These are phyloP conservation scores for Tuber microsphaerosporum DNA, from an alignment of 495 filamentous ascomycete species.

Conservation along the genomic window DNA sequence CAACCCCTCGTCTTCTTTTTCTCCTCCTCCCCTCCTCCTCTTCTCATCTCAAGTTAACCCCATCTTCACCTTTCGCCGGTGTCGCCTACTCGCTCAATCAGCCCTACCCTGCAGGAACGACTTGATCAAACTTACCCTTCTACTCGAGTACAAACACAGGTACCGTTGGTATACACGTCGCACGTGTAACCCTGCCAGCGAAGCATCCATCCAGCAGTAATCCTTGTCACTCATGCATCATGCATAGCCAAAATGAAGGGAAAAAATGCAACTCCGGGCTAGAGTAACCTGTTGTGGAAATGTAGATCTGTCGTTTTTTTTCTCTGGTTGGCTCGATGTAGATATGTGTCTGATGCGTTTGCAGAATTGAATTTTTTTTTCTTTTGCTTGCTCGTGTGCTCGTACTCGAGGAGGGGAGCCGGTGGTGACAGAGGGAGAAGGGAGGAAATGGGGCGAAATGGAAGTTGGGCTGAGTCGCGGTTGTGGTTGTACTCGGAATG, in stretches of 20 bases:
- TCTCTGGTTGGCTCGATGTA: not conserved
- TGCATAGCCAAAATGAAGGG: not conserved
- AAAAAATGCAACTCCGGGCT: not conserved
- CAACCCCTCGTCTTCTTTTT: not conserved
- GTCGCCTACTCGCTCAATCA: not conserved
- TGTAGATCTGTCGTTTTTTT: not conserved
- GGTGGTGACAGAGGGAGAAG: not conserved
- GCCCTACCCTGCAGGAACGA: slow-evolving; percentile 4
- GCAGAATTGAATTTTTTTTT: slow-evolving; percentile 1
- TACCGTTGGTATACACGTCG: not conserved
- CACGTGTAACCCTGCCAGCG: slow-evolving; percentile 4
- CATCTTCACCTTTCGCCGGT: not conserved
- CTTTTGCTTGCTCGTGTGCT: not conserved
- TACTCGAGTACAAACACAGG: not conserved
- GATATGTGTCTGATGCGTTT: not conserved
- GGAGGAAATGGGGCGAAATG: not conserved
- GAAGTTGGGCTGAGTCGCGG: not conserved
- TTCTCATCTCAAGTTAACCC: not conserved
- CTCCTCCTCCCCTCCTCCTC: not conserved
- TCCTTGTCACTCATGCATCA: not conserved
- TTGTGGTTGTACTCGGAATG: not conserved
- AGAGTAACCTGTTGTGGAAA: not conserved
- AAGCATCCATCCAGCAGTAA: not conserved
- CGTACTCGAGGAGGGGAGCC: not conserved
- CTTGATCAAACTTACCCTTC: not conserved